Conservation (phyloP, 129 eudicot species). For the Solidago caesia region DNA sequence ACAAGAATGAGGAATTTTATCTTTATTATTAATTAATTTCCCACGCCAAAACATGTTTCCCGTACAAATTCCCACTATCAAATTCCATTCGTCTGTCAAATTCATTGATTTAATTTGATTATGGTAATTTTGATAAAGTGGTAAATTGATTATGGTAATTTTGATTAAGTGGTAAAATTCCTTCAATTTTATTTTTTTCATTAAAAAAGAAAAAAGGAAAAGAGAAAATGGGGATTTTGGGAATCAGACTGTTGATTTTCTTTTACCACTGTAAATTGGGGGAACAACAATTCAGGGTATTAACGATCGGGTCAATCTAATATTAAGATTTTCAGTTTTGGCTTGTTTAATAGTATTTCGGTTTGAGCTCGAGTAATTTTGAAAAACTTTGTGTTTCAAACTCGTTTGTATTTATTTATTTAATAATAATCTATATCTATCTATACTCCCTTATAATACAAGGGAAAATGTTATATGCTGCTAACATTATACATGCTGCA, state of each 20-base stretch:
- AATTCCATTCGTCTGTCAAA: too few relatives aligned
- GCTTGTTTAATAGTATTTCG: too few relatives aligned
- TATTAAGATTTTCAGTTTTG: too few relatives aligned
- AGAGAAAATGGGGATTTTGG: not conserved
- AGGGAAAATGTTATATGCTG: too few relatives aligned
- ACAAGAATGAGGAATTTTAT: conserved; percentile 21
- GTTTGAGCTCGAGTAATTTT: too few relatives aligned
- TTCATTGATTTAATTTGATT: too few relatives aligned
- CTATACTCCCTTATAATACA: too few relatives aligned
- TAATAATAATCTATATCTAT: too few relatives aligned
- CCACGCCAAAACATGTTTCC: conserved; percentile 29
- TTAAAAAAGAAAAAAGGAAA: not conserved
- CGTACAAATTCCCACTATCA: not conserved
- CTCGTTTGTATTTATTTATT: too few relatives aligned
- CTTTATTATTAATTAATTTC: conserved; percentile 4
- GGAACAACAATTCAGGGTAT: not conserved
- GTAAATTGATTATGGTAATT: not conserved
- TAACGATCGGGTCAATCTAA: too few relatives aligned
- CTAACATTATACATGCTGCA: too few relatives aligned
- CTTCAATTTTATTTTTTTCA: not conserved
- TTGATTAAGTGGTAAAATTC: not conserved
- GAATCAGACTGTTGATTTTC: not conserved
- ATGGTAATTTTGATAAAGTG: not conserved
- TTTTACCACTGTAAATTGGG: not conserved
- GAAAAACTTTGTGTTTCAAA: too few relatives aligned